Evolutionary conservation across 805 yeast species (phyloP).

Genomic region (Starmerella potacharoeniae): DNA sequence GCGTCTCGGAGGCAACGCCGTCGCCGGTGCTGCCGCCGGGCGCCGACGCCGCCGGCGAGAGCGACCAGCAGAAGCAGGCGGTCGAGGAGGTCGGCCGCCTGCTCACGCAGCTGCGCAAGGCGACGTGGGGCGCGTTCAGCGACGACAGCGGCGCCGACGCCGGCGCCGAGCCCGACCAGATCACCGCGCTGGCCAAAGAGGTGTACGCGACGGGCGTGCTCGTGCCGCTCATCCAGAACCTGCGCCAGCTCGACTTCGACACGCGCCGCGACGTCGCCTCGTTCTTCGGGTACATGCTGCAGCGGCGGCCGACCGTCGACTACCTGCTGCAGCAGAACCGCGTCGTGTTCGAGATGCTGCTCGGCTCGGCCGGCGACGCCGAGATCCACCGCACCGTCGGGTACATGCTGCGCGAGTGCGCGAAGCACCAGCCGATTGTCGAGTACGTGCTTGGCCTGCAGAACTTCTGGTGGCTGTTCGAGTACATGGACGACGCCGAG

Average conservation of each 20-base stretch:
- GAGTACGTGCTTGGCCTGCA: conserved; percentile 47
- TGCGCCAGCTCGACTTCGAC: conserved; percentile 73
- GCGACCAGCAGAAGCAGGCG: conserved; percentile 27
- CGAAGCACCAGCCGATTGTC: conserved; percentile 63
- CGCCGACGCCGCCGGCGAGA: not conserved
- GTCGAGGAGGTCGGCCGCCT: conserved; percentile 22
- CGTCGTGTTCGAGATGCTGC: conserved; percentile 47
- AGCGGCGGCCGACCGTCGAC: conserved; percentile 82
- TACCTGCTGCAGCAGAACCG: conserved; percentile 54
- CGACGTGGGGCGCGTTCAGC: conserved; percentile 12
- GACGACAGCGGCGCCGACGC: not conserved
- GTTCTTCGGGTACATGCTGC: conserved; percentile 62
- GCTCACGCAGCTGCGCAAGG: conserved; percentile 16
- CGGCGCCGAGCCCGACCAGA: conserved; percentile 50
- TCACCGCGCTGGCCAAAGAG: conserved; percentile 67
- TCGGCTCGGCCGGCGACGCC: conserved; percentile 61
- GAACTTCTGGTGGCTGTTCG: conserved; percentile 71
- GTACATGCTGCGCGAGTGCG: conserved; percentile 70
- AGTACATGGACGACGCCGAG: conserved; percentile 58
- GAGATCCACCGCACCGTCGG: conserved; percentile 70
- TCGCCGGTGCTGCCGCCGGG: not conserved
- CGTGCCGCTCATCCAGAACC: conserved; percentile 44
- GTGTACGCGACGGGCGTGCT: conserved; percentile 63
- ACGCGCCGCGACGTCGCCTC: conserved; percentile 71
- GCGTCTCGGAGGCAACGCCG: conserved; percentile 5